Percentiles rank a stretch among this genome's conserved stretches.
These are phyloP conservation scores for Xylariales sp. DNA, from an alignment of 2,329 filamentous ascomycete species.

Conservation along the genomic window DNA sequence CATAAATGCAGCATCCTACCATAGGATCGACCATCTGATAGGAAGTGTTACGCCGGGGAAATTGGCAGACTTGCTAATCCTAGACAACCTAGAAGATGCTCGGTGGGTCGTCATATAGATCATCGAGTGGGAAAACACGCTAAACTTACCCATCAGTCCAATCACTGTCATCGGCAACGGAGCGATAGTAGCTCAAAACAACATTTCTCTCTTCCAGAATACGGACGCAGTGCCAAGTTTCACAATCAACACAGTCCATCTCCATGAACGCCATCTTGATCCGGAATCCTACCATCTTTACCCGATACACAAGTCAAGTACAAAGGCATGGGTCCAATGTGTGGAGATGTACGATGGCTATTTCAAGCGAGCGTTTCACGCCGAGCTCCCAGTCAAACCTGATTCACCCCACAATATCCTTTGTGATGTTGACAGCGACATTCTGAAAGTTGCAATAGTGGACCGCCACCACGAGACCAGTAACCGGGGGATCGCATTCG, in stretches of 20 bases:
- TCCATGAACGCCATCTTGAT: constrained; percentile 9
- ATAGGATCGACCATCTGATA: constrained; percentile 17
- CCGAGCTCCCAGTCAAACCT: constrained; percentile 8
- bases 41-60: constrained; percentile 18
- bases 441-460: constrained; percentile 19
- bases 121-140: too few species aligned
- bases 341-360: constrained; percentile 23
- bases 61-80: constrained; percentile 15
- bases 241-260: constrained; percentile 14
- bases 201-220: constrained; percentile 17
- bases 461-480: constrained; percentile 17
- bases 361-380: constrained; percentile 21
- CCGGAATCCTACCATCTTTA: constrained; percentile 12
- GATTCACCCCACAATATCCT: constrained; percentile 22
- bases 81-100: constrained; percentile 13
- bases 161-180: constrained; percentile 17
- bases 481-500: constrained; percentile 16
- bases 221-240: constrained; percentile 15
- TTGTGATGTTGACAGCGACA: constrained; percentile 23
- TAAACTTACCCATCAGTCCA: constrained; percentile 12
- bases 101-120: constrained; percentile 8
- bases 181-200: constrained; percentile 14
- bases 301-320: not conserved
- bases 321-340: constrained; percentile 16
- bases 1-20: constrained; percentile 17